phyloP scores from a whole-genome alignment of 1,284 basidiomycete genomes.

The Boletus hoseneyae region DNA sequence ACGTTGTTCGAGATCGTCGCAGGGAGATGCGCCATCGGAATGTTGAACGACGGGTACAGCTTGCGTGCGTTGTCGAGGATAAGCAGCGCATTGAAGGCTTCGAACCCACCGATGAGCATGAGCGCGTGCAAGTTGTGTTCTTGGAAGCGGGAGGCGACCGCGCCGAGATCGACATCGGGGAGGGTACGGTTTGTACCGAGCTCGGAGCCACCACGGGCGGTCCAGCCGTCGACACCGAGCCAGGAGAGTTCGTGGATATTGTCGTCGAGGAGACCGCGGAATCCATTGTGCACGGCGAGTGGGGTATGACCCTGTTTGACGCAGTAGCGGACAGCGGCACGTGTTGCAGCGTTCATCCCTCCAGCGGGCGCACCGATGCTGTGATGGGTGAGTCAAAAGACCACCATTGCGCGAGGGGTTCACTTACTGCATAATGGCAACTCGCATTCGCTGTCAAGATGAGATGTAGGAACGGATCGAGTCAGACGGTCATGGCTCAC shows the following conservation, averaged over 20 bases:
- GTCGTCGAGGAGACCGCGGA: conserved; percentile 90
- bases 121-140: conserved; percentile 80
- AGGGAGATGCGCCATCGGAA: conserved; percentile 91
- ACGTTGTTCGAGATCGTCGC: conserved; percentile 99
- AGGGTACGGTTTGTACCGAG: conserved; percentile 93
- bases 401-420: background rate
- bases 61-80: conserved; percentile 79
- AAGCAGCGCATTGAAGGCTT: conserved; percentile 82
- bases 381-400: conserved; percentile 2
- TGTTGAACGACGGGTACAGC: conserved; percentile 87
- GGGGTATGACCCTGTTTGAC: conserved; percentile 89
- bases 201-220: conserved; percentile 95
- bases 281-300: conserved; percentile 92
- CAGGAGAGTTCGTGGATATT: conserved; percentile 86
- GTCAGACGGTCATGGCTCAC: conserved; percentile 34
- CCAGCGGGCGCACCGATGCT: conserved; percentile 97
- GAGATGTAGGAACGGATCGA: conserved; percentile 6
- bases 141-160: conserved; percentile 88
- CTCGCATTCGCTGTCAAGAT: conserved; percentile 65
- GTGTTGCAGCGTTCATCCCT: conserved; percentile 98
- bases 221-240: conserved; percentile 97
- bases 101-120: conserved; percentile 94
- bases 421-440: conserved; percentile 91
- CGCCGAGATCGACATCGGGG: conserved; percentile 84
- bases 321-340: conserved; percentile 92